These are phyloP conservation scores for Coriolopsis trogii DNA, from an alignment of 1,284 basidiomycete genomes.

Conservation along the genomic window DNA sequence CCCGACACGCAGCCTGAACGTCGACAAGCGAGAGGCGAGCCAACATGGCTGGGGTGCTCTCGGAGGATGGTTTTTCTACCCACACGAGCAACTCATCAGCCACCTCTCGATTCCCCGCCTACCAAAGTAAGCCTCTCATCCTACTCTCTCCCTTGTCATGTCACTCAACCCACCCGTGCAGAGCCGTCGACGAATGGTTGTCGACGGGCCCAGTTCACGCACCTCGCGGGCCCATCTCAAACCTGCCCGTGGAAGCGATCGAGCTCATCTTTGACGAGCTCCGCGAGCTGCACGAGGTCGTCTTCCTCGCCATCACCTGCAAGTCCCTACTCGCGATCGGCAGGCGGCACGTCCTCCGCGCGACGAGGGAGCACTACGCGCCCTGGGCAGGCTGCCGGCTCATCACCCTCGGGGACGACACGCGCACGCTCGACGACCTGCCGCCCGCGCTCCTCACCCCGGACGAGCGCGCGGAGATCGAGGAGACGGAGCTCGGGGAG, in stretches of 20 bases:
- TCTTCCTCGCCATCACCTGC: slow-evolving; percentile 14
- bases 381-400: slow-evolving; percentile 11
- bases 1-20: background rate
- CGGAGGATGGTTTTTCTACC: slow-evolving; percentile 13
- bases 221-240: slow-evolving; percentile 2
- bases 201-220: background rate
- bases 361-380: slow-evolving; percentile 8
- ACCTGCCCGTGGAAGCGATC: slow-evolving; percentile 5
- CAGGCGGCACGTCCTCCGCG: slow-evolving; percentile 11
- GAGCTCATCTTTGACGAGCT: slow-evolving; percentile 5
- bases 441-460: slow-evolving; percentile 2
- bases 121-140: background rate
- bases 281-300: slow-evolving; percentile 2
- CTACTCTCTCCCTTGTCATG: no score
- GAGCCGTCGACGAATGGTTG: slow-evolving; percentile 8
- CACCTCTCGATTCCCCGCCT: slow-evolving; percentile 5
- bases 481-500: background rate
- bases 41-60: slow-evolving; percentile 5
- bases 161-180: background rate
- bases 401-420: slow-evolving; percentile 11
- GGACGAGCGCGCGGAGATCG: slow-evolving; percentile 6
- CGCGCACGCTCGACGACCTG: slow-evolving; percentile 1
- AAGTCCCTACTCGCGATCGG: slow-evolving; percentile 8
- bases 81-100: slow-evolving; percentile 4
- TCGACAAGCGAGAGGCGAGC: slow-evolving; percentile 8